Base-by-base conservation (phyloP, 2,329 filamentous ascomycete species). In the Apiospora aurea region DNA sequence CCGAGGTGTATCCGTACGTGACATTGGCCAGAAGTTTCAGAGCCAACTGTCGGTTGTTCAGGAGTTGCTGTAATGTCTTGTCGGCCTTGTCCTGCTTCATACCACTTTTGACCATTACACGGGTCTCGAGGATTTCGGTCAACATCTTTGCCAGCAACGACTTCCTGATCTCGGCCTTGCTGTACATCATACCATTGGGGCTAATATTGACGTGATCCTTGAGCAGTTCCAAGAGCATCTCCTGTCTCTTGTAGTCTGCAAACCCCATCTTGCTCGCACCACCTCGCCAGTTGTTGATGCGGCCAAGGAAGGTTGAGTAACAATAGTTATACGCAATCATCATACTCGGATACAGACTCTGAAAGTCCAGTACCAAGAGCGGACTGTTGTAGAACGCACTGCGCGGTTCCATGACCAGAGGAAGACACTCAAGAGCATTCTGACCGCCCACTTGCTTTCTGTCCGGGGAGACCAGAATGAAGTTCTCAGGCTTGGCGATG, bases 281-380 rank as follows among this genome's bases (percentile, higher is more conserved):
- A 2, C 57, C 57, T n/a, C 94, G 90, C 96, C 96, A 98, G 76
- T 91, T 90, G 41, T 91, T 89, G 51, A 97, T 91, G 43, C 96
- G 90, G 0, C 96, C 96, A 0, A 98, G 87, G 76, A 95, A 99
- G 0, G 96, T 99, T 0, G 96, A 98, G 80, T 99, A 99, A 83
- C 96, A 99, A 80, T 98, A 96, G 78, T 99, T 99, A 85, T 99
- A 98, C 0, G 96, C 96, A 79, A 99, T 98, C 95, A 99, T 98
- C 73, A 98, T 92, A 81, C 95, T 98, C 0, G 96, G 96, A 76
- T 99, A 99, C 67, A 99, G 84, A 73, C 94, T 97, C 79, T 98
- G 96, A 75, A 99, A 99, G 82, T 99, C 96, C 8, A 99, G 86
- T 0, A 99, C 96, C 4, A 99, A 80, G 0, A 99, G 81, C 0